Base-by-base conservation (phyloP, 192 early-diverging fungal genomes). In the Gonapodya sp. region DNA sequence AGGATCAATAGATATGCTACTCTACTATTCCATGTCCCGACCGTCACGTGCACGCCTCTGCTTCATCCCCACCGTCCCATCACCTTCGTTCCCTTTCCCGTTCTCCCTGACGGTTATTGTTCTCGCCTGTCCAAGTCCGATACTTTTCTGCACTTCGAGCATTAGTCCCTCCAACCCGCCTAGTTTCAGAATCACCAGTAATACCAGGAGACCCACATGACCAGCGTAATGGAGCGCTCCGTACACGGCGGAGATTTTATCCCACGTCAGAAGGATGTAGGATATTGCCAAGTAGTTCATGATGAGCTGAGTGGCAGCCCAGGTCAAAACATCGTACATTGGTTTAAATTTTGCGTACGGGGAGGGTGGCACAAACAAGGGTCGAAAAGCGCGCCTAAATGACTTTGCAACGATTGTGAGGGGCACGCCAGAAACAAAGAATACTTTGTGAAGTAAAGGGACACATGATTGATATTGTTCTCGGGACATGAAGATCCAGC, bases 301-400 rank as follows among this genome's bases (percentile, higher is more conserved):
- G 1, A 87, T 84, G 35, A 86, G 81, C 81, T 92, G 90, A 34
- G 94, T 91, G 73, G 89, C 16, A 8, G 88, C 37, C 90, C 90
- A 94, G n/a, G 94, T 93, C 64, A 88, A 80, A 0, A 92, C 35
- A 81, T 95, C 92, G 83, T 97, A 97, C 32, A 86, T 78, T 2
- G 32, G 82, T 34, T 77, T 77, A 78, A 77, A 34, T 18, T 33
- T 2, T 16, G 75, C 75, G 75, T 36, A 83, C 0, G 81, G 75
- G 31, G 75, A 78, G 0, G 83, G 80, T 32, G 88, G 81, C 35
- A 91, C 72, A 77, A 92, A 87, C 34, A 93, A 81, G 1, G 93
- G 92, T 0, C 92, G 88, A 34, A 95, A 30, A 36, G 83, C 84
- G 18, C 91, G 87, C 64, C 94, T 91, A 35, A 95, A 33, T 0